Conservation (phyloP, 495 filamentous ascomycete species). For the Jackrogersella multiformis region DNA sequence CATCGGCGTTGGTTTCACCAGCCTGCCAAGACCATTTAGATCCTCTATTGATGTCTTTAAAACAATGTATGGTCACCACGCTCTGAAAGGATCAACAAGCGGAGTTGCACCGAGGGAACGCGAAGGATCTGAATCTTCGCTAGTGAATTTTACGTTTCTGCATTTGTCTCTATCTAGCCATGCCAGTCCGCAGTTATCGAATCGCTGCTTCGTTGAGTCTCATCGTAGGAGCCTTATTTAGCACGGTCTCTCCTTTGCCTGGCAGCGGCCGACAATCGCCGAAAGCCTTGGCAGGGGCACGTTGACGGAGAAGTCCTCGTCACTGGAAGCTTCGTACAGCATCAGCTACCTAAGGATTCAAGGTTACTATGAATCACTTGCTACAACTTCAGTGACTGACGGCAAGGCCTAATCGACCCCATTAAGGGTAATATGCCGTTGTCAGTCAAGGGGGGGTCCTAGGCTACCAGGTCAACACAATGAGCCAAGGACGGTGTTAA, state of each 20-base stretch:
- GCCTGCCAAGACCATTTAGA: neutral
- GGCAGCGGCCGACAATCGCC: neutral
- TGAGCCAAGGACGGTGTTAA: neutral
- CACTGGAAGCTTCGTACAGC: neutral
- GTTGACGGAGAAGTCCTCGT: neutral
- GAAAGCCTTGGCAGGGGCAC: neutral
- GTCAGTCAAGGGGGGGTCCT: neutral
- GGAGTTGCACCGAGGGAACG: constrained; percentile 4
- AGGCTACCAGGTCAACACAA: neutral
- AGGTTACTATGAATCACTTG: neutral
- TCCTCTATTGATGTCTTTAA: neutral
- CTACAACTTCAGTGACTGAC: neutral
- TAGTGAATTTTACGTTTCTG: constrained; percentile 11
- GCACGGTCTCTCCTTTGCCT: neutral
- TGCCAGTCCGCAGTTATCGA: neutral
- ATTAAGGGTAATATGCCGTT: neutral
- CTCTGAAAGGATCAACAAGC: constrained; percentile 34
- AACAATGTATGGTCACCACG: constrained; percentile 4
- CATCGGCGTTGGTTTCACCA: neutral
- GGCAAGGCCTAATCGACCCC: neutral
- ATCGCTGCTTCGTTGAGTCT: neutral
- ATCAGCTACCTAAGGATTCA: too few relatives aligned
- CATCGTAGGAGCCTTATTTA: neutral
- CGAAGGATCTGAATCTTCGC: constrained; percentile 19
- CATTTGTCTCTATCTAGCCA: neutral